phyloP scores from a whole-genome alignment of 2,329 filamentous ascomycete genomes.

The Cryphonectria japonica region DNA sequence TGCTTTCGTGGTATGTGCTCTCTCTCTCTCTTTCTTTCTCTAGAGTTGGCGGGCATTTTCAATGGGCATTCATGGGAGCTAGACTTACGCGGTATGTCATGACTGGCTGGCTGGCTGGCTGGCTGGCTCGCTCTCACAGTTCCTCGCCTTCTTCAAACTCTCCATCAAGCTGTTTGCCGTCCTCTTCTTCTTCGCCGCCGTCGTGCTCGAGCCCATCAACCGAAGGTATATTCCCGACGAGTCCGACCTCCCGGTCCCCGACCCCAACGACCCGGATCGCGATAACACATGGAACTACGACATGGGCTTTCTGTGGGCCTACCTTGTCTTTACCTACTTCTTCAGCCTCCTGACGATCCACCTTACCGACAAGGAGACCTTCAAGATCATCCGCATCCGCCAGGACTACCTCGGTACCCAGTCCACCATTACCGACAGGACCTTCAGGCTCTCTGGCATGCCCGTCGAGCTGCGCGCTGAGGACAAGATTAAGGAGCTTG shows the following conservation, averaged over 20 bases:
- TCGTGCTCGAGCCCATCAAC: constrained; percentile 86
- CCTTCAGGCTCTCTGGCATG: constrained; percentile 88
- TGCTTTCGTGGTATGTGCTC: constrained; percentile 76
- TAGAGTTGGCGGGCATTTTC: too few species aligned
- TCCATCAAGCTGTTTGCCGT: constrained; percentile 80
- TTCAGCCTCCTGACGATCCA: constrained; percentile 84
- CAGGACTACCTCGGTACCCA: constrained; percentile 93
- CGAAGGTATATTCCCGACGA: constrained; percentile 56
- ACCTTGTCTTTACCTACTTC: constrained; percentile 91
- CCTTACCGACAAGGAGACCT: constrained; percentile 80
- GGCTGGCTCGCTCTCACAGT: constrained; percentile 48
- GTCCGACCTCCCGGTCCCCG: constrained; percentile 17
- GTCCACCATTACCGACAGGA: constrained; percentile 93
- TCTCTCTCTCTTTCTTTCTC: neutral
- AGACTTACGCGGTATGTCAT: neutral
- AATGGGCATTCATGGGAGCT: too few species aligned
- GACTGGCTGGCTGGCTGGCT: neutral
- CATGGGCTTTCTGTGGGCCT: constrained; percentile 80
- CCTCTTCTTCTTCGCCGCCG: constrained; percentile 79
- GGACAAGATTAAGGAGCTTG: constrained; percentile 79
- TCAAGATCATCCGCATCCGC: constrained; percentile 80
- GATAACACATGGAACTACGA: constrained; percentile 37
- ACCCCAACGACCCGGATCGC: constrained; percentile 21
- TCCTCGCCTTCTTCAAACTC: constrained; percentile 95
- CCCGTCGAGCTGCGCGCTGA: constrained; percentile 79